These are phyloP conservation scores for Entomortierella parvispora DNA, from an alignment of 192 early-diverging fungal species.

Conservation along the genomic window DNA sequence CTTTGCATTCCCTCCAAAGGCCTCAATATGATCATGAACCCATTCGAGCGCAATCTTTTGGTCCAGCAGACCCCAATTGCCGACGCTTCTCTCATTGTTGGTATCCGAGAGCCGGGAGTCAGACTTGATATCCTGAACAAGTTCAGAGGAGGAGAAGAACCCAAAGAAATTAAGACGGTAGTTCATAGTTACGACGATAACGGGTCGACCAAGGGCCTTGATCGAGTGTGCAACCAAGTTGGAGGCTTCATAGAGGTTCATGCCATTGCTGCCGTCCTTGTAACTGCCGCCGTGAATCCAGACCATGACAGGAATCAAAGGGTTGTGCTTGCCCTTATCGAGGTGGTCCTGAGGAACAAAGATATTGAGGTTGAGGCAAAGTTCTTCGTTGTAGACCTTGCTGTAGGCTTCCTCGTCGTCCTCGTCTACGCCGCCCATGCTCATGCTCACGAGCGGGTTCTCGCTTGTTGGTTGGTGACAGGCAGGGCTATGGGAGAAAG, in stretches of 20 bases:
- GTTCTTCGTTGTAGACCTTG: background rate
- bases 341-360: background rate
- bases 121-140: slow-evolving; percentile 1
- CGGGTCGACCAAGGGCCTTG: background rate
- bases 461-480: no score
- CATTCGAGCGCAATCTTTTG: slow-evolving; percentile 62
- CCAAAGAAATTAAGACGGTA: slow-evolving; percentile 60
- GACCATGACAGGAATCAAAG: slow-evolving; percentile 12
- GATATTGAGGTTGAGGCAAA: slow-evolving; percentile 19
- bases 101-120: no score
- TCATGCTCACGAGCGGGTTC: background rate
- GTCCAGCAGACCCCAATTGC: slow-evolving; percentile 61
- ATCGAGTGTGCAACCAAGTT: background rate
- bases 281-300: slow-evolving; percentile 15
- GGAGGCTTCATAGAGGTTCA: slow-evolving; percentile 6
- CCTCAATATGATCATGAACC: slow-evolving; percentile 69
- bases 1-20: slow-evolving; percentile 70
- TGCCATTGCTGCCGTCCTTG: background rate
- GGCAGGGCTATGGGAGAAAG: background rate
- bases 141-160: slow-evolving; percentile 50
- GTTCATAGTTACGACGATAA: slow-evolving; percentile 55
- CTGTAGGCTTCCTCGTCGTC: no score
- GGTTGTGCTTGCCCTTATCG: no score
- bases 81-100: background rate
- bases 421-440: no score